Evolutionary conservation across 1,284 basidiomycete species (phyloP).

Genomic region (Puccinia triticina): DNA sequence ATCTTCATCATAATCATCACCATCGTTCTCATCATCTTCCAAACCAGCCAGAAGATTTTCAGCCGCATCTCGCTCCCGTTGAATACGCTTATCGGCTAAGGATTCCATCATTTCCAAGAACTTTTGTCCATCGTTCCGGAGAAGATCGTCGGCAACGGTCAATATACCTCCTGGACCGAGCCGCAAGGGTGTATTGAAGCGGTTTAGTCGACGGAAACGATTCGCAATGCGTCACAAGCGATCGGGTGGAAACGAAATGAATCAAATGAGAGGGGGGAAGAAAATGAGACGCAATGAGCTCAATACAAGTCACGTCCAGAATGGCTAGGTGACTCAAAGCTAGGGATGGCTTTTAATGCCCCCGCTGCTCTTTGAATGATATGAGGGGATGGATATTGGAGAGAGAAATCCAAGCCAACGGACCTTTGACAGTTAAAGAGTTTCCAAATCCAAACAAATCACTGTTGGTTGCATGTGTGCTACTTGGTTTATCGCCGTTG

Average conservation of each 20-base stretch:
- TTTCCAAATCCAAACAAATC: conserved; percentile 78
- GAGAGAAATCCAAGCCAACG: conserved; percentile 58
- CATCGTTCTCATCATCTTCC: conserved; percentile 66
- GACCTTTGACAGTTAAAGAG: conserved; percentile 80
- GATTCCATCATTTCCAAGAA: conserved; percentile 99
- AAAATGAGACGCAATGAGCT: conserved; percentile 53
- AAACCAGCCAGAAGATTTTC: conserved; percentile 67
- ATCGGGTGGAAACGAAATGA: conserved; percentile 41
- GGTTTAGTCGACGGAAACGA: conserved; percentile 25
- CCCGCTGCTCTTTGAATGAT: background rate
- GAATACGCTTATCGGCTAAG: conserved; percentile 88
- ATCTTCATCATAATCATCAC: conserved; percentile 65
- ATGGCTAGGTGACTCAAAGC: conserved; percentile 52
- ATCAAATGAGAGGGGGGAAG: conserved; percentile 36
- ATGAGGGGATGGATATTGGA: conserved; percentile 27
- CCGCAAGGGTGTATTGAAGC: conserved; percentile 57
- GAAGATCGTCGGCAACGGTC: conserved; percentile 96
- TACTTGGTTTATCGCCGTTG: conserved; percentile 45
- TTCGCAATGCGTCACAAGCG: conserved; percentile 37
- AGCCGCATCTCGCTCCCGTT: conserved; percentile 86
- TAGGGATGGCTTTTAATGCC: background rate
- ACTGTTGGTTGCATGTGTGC: conserved; percentile 62
- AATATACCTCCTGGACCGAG: conserved; percentile 78
- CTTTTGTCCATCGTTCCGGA: conserved; percentile 97
- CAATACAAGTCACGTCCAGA: conserved; percentile 52